Conservation (phyloP, 1,139 yeast species). For the Insectozyma bohioensis region DNA sequence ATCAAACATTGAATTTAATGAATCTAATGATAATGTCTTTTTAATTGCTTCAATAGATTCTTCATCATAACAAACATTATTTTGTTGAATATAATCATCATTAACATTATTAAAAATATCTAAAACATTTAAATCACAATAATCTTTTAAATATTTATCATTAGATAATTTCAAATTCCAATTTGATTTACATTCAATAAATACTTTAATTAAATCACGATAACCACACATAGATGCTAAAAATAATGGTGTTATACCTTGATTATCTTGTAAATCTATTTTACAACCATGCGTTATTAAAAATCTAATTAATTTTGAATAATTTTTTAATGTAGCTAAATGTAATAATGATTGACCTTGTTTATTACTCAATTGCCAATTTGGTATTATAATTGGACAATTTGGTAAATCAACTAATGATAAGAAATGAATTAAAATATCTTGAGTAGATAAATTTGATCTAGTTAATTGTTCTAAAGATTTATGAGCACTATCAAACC, state of each 20-base stretch:
- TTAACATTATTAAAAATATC: conserved; percentile 43
- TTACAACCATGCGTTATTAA: conserved; percentile 79
- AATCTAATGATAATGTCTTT: conserved; percentile 36
- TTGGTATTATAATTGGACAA: conserved; percentile 62
- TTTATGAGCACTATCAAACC: conserved; percentile 51
- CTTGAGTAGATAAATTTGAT: conserved; percentile 53
- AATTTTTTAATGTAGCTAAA: conserved; percentile 76
- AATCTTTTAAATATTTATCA: conserved; percentile 53
- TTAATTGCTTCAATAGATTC: conserved; percentile 16
- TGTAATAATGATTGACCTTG: conserved; percentile 90
- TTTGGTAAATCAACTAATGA: conserved; percentile 61
- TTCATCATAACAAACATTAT: conserved; percentile 16
- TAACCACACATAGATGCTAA: conserved; percentile 79
- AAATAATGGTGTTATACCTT: conserved; percentile 85
- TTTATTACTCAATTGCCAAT: conserved; percentile 75
- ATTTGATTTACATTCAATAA: conserved; percentile 66
- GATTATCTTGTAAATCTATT: conserved; percentile 69
- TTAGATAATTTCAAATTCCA: conserved; percentile 54
- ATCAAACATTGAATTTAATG: conserved; percentile 41
- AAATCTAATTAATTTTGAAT: conserved; percentile 57
- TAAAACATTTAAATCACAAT: conserved; percentile 66
- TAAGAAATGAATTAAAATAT: conserved; percentile 60
- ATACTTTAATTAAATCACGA: conserved; percentile 55
- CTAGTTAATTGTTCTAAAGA: conserved; percentile 51
- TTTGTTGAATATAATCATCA: conserved; percentile 14